phyloP scores from a whole-genome alignment of 169 alveolate genomes.

The Eimeria maxima region DNA sequence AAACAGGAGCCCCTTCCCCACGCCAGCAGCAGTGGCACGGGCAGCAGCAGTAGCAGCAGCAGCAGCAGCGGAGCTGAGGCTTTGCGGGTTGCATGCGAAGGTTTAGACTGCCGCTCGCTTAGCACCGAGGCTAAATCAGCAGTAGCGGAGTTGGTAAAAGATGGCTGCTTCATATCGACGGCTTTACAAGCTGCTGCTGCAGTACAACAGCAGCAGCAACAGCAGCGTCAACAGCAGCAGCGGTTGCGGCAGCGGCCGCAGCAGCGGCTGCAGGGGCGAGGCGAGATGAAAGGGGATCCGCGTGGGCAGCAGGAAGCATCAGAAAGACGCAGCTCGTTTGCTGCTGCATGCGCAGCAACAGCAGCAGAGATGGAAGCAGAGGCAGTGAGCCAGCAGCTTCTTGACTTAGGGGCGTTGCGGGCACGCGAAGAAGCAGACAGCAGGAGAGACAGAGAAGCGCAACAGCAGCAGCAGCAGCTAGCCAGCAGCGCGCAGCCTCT shows the following conservation, averaged over 20 bases:
- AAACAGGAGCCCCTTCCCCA: not conserved
- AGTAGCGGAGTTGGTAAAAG: conserved; percentile 41
- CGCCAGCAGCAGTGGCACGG: not conserved
- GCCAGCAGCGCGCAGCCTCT: conserved; percentile 68
- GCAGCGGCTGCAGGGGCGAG: conserved; percentile 8
- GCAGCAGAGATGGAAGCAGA: conserved; percentile 69
- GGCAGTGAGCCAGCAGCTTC: conserved; percentile 65
- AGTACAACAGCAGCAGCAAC: conserved; percentile 71
- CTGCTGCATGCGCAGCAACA: conserved; percentile 68
- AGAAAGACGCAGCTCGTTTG: not conserved
- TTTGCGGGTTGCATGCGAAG: conserved; percentile 21
- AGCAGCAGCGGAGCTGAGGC: conserved; percentile 57
- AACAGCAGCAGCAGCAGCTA: conserved; percentile 69
- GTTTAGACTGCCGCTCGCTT: conserved; percentile 43
- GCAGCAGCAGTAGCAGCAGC: conserved; percentile 59
- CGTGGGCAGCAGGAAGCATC: conserved; percentile 28
- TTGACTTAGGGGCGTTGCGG: conserved; percentile 51
- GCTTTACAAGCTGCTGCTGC: conserved; percentile 72
- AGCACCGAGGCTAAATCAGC: conserved; percentile 6
- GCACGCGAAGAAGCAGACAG: conserved; percentile 44
- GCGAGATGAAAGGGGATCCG: not conserved
- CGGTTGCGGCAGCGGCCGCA: not conserved
- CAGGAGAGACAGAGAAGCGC: conserved; percentile 1
- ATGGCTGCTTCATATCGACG: conserved; percentile 25
- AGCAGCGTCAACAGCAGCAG: conserved; percentile 25